Conservation (phyloP, 2,329 filamentous ascomycete species). For the Aspergillus quadrilineatus region DNA sequence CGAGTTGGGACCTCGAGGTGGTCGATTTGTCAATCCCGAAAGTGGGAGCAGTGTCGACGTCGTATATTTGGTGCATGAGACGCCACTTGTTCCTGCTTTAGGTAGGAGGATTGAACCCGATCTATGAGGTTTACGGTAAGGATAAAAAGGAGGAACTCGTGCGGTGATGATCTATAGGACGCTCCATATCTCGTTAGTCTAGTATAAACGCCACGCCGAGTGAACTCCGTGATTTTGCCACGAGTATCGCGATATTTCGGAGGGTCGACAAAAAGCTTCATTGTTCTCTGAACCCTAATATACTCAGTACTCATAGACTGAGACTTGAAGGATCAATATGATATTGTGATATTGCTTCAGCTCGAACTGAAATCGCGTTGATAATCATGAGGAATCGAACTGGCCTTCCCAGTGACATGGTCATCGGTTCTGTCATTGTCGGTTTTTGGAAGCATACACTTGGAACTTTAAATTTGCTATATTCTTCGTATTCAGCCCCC, state of each 20-base stretch:
- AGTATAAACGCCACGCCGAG: background rate
- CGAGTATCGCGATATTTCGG: too few relatives aligned
- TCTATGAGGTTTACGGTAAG: background rate
- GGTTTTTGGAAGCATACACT: constrained; percentile 13
- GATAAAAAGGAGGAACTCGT: background rate
- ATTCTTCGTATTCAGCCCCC: background rate
- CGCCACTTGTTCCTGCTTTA: constrained; percentile 10
- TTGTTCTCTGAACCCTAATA: background rate
- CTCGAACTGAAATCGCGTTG: background rate
- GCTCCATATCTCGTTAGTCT: background rate
- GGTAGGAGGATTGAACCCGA: background rate
- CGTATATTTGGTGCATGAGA: constrained; percentile 2
- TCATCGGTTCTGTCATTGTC: constrained; percentile 17
- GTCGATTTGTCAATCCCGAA: constrained; percentile 8
- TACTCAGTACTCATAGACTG: background rate
- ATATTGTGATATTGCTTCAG: constrained; percentile 3
- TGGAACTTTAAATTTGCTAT: background rate
- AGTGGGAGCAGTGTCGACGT: constrained; percentile 5
- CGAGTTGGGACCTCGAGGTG: constrained; percentile 6
- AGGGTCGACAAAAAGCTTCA: too few relatives aligned
- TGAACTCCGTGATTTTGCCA: too few relatives aligned
- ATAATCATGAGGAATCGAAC: constrained; percentile 2
- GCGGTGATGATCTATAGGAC: background rate
- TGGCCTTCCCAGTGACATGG: constrained; percentile 19
- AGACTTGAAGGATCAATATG: background rate